A percentile compares a stretch with the other conserved stretches of the same genome.
These are phyloP conservation scores for Wickerhamomyces bovis DNA, from an alignment of 805 yeast genomes.

Conservation along the genomic window DNA sequence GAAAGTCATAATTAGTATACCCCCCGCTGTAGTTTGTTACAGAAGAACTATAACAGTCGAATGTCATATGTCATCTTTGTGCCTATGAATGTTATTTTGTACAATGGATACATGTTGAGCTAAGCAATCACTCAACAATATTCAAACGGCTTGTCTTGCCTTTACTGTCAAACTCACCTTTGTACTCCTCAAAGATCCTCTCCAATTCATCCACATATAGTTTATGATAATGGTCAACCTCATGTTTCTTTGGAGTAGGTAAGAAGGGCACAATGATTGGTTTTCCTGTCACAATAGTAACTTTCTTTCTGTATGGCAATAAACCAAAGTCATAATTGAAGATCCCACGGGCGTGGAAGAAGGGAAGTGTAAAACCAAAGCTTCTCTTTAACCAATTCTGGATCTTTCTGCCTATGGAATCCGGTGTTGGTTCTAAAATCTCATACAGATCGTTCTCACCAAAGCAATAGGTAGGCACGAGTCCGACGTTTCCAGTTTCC, in stretches of 20 bases:
- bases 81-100: no score
- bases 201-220: slow-evolving; percentile 60
- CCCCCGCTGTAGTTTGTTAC: no score
- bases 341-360: slow-evolving; percentile 87
- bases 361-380: slow-evolving; percentile 82
- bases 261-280: slow-evolving; percentile 56
- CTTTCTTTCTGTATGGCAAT: slow-evolving; percentile 76
- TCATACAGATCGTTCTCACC: slow-evolving; percentile 77
- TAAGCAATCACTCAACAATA: slow-evolving; percentile 19
- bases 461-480: slow-evolving; percentile 87
- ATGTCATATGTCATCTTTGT: no score
- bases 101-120: no score
- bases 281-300: slow-evolving; percentile 67
- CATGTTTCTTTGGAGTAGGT: slow-evolving; percentile 38
- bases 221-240: slow-evolving; percentile 65
- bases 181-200: slow-evolving; percentile 62
- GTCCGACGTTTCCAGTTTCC: slow-evolving; percentile 63
- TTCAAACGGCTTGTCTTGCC: slow-evolving; percentile 11
- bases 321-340: slow-evolving; percentile 91
- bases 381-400: slow-evolving; percentile 69
- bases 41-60: no score
- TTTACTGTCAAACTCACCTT: slow-evolving; percentile 35
- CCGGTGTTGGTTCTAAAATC: slow-evolving; percentile 37
- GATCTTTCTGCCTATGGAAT: slow-evolving; percentile 44
- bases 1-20: no score